A percentile compares a stretch with the other conserved stretches of the same genome.
Conservation (phyloP, 140 eudicot species). For the Ambrosia hybrid region DNA sequence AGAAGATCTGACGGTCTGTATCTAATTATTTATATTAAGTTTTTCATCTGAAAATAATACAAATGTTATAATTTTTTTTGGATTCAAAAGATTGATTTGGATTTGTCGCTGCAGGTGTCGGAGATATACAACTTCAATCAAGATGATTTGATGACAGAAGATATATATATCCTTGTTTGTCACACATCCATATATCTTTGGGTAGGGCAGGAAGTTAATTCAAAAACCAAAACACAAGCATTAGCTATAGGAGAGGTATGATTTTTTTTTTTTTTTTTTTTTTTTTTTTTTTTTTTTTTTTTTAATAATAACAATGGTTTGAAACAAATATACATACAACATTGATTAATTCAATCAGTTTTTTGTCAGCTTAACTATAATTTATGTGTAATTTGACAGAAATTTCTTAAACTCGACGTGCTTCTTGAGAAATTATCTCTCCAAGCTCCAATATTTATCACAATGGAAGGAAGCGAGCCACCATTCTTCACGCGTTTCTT, state of each 20-base stretch:
- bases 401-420: slow-evolving; percentile 48
- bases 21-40: background rate
- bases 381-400: slow-evolving; percentile 36
- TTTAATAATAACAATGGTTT: background rate
- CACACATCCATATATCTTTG: slow-evolving; percentile 60
- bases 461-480: slow-evolving; percentile 68
- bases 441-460: slow-evolving; percentile 54
- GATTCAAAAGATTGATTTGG: background rate
- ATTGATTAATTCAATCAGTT: background rate
- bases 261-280: background rate
- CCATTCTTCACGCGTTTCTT: slow-evolving; percentile 69
- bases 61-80: background rate
- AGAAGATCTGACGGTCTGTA: slow-evolving; percentile 62
- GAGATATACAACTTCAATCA: slow-evolving; percentile 73
- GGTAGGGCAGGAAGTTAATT: slow-evolving; percentile 63
- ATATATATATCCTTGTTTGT: slow-evolving; percentile 58
- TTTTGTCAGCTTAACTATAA: background rate
- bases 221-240: slow-evolving; percentile 52
- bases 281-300: too few species aligned
- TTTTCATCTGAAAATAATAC: background rate
- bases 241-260: slow-evolving; percentile 58
- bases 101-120: slow-evolving; percentile 49
- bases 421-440: slow-evolving; percentile 42
- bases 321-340: background rate
- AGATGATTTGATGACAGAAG: slow-evolving; percentile 83